A percentile compares a stretch with the other conserved stretches of the same genome.
Conservation (phyloP, 768 basidiomycete species). For the Gloeopeniophorella convolvens region DNA sequence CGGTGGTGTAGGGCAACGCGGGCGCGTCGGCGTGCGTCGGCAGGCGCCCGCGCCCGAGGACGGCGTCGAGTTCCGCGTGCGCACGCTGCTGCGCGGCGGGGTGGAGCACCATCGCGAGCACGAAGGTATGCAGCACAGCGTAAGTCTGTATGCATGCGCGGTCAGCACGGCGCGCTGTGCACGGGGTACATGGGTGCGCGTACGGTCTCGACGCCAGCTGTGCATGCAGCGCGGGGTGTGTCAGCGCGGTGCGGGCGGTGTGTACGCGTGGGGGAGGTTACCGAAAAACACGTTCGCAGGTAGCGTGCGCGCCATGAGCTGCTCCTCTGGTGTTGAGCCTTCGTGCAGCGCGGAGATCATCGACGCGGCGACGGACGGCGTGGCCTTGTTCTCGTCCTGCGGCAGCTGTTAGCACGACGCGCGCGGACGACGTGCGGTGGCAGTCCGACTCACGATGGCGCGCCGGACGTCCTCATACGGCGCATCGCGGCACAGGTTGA, state of each 20-base stretch:
- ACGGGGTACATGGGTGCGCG: background rate
- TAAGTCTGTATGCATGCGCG: constrained; percentile 5
- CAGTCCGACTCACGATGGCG: constrained; percentile 23
- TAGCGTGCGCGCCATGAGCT: constrained; percentile 4
- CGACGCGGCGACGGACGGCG: constrained; percentile 5
- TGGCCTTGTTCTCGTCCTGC: constrained; percentile 4
- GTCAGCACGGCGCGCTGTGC: background rate
- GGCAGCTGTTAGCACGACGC: no score
- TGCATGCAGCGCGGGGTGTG: background rate
- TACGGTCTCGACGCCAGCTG: constrained; percentile 12
- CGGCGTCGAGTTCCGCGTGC: constrained; percentile 28
- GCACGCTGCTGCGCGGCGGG: constrained; percentile 26
- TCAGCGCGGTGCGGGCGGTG: no score
- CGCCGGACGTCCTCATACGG: constrained; percentile 23
- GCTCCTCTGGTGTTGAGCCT: constrained; percentile 2
- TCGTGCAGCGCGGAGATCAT: constrained; percentile 3
- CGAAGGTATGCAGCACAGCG: constrained; percentile 22
- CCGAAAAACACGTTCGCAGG: constrained; percentile 7
- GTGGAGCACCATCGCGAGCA: constrained; percentile 29
- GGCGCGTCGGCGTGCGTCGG: constrained; percentile 3
- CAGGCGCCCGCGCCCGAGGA: constrained; percentile 3
- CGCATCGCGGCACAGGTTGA: constrained; percentile 19
- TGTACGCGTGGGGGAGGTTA: background rate
- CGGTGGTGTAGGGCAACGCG: constrained; percentile 12
- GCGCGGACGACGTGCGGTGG: no score